Base-by-base conservation (phyloP, 257 asterid species). In the Solanum chilense region DNA sequence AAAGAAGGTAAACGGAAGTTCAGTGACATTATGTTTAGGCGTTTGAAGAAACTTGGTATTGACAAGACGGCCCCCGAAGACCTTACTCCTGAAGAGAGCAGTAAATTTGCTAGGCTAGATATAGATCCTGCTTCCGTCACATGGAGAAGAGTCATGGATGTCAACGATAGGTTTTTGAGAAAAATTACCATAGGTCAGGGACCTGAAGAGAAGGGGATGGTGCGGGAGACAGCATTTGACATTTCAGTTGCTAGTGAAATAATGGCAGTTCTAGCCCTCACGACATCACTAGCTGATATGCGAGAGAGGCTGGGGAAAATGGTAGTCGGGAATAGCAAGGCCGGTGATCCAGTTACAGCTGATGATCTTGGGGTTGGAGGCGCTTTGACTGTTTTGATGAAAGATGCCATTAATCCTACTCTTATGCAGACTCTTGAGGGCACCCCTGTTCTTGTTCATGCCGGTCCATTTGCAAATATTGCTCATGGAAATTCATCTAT, bases 311-410 rank as follows among this genome's bases (percentile, higher is more conserved):
- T 97, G 39, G 99, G 99, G 27, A 97, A 95, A 87, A 97, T 97
- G 99, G 99, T 97, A 44, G 91, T 97, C 70, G 99, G 98, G 78
- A 97, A 97, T 89, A 95, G 99, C 93, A 97, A 91, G 90, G 92
- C 95, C 16, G 99, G 99, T 42, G 98, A 95, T 85, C 99, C 99
- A 23, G 84, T 97, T 69, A 94, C 99, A 4, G 99, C 99, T 4
- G 99, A 97, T 89, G 99, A 96, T 91, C 96, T 97, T 18, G 99
- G 99, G 56, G 93, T 95, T 87, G 99, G 98, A 87, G 99, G 99
- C 16, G 99, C 99, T 88, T 91, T 97, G 89, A 94, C 99, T 21
- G 99, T 96, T 77, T 85, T 97, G 42, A 95, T 97, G 99, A 97
- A 97, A 93, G 99, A 97, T 75, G 99, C 99, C 56, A 95, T 96